Percentiles rank a stretch among this genome's conserved stretches.
phyloP scores from a whole-genome alignment of 108 stramenopile genomes.

The Stephanodiscus triporus region DNA sequence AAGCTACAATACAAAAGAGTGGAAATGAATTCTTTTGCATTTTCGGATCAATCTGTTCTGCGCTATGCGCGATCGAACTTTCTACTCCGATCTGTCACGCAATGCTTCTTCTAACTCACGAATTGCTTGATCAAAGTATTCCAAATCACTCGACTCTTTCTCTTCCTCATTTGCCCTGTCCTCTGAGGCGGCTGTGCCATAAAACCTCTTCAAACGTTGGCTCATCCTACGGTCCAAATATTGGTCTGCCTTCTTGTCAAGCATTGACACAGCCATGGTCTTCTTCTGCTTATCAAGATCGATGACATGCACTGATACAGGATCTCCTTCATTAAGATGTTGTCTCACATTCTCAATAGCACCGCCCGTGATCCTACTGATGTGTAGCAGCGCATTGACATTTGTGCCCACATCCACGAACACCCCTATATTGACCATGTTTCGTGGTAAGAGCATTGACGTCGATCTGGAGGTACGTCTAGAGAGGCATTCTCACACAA shows the following conservation, averaged over 20 bases:
- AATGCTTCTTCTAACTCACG: constrained; percentile 43
- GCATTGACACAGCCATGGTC: constrained; percentile 49
- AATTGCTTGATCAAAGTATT: constrained; percentile 48
- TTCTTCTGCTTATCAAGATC: constrained; percentile 43
- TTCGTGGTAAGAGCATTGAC: neutral
- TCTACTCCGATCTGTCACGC: constrained; percentile 21
- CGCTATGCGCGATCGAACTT: neutral
- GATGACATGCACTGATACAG: constrained; percentile 41
- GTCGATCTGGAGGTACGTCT: neutral
- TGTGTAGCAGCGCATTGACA: constrained; percentile 47
- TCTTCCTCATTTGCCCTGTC: constrained; percentile 11
- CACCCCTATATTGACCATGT: neutral
- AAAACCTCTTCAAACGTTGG: constrained; percentile 40
- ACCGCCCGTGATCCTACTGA: constrained; percentile 41
- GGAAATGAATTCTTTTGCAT: too few species aligned
- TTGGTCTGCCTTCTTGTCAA: constrained; percentile 48
- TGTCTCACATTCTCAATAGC: constrained; percentile 49
- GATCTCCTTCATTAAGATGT: constrained; percentile 53
- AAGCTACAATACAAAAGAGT: too few species aligned
- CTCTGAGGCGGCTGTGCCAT: constrained; percentile 15
- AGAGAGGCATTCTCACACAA: neutral
- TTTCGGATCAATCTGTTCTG: too few species aligned
- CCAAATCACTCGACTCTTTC: constrained; percentile 40
- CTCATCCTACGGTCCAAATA: constrained; percentile 40
- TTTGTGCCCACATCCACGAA: constrained; percentile 48